Percentiles rank a stretch among this genome's conserved stretches.
Evolutionary conservation across 345 rosid genomes (phyloP).

Genomic region (Moricandia moricandioides): DNA sequence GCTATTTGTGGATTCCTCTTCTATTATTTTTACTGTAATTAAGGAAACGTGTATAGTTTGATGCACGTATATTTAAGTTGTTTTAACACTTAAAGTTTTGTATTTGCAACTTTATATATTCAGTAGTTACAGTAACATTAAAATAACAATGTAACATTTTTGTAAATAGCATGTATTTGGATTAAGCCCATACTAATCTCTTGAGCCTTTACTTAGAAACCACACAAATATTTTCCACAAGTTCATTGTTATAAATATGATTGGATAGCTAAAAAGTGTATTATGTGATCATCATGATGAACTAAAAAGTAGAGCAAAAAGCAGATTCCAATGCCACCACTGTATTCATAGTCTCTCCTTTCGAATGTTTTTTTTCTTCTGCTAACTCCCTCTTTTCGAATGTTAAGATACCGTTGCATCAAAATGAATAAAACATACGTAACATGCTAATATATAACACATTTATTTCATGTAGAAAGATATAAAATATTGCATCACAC

Average conservation of each 20-base stretch:
- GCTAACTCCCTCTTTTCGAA: neutral
- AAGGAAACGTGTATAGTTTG: too few relatives aligned
- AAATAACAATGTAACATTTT: neutral
- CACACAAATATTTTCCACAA: neutral
- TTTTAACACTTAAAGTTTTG: too few relatives aligned
- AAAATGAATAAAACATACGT: neutral
- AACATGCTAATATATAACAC: conserved; percentile 1
- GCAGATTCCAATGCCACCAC: neutral
- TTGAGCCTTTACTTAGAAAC: neutral
- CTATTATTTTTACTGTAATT: too few relatives aligned
- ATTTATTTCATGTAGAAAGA: conserved; percentile 16
- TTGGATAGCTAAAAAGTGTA: neutral
- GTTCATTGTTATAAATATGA: neutral
- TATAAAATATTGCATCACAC: conserved; percentile 16
- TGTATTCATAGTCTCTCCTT: neutral
- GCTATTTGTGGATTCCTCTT: too few relatives aligned
- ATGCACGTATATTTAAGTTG: too few relatives aligned
- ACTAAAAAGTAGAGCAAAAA: neutral
- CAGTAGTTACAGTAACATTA: too few relatives aligned
- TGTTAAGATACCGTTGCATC: neutral
- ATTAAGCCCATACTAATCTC: neutral
- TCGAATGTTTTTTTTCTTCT: too few relatives aligned
- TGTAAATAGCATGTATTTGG: neutral
- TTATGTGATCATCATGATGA: neutral
- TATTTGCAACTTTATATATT: too few relatives aligned